These are phyloP conservation scores for Penicillium longicatenatum DNA, from an alignment of 495 filamentous ascomycete species.

Conservation along the genomic window DNA sequence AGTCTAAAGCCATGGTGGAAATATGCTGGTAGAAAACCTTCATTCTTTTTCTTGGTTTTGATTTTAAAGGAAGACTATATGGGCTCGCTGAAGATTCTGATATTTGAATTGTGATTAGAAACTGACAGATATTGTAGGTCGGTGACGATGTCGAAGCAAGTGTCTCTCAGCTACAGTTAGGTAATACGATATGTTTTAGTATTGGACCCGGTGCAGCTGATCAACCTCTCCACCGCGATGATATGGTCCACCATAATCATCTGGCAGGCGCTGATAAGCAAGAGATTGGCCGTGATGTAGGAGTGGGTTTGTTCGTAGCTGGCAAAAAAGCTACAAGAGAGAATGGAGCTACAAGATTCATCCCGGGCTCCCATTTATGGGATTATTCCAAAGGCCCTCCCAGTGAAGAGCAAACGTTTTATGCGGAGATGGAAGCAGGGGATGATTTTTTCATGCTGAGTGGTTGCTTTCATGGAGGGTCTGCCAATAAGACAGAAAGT, in stretches of 20 bases:
- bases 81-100: too few relatives aligned
- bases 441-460: not conserved
- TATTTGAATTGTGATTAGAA: too few relatives aligned
- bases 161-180: too few relatives aligned
- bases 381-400: not conserved
- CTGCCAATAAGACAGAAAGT: not conserved
- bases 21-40: too few relatives aligned
- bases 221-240: not conserved
- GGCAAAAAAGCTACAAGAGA: not conserved
- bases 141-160: too few relatives aligned
- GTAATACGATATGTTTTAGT: too few relatives aligned
- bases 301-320: not conserved
- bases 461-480: not conserved
- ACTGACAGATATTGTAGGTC: too few relatives aligned
- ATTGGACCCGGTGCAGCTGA: not conserved
- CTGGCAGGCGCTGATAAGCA: not conserved
- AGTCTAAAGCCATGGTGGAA: too few relatives aligned
- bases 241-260: not conserved
- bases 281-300: not conserved
- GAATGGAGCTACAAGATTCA: not conserved
- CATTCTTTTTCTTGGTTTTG: too few relatives aligned
- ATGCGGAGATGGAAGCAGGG: not conserved
- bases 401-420: not conserved
- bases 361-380: conserved; percentile 1
- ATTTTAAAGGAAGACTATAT: too few relatives aligned